A percentile compares a stretch with the other conserved stretches of the same genome.
phyloP scores from a whole-genome alignment of 176 grass and related monocot genomes.

The Paspalum vaginatum region DNA sequence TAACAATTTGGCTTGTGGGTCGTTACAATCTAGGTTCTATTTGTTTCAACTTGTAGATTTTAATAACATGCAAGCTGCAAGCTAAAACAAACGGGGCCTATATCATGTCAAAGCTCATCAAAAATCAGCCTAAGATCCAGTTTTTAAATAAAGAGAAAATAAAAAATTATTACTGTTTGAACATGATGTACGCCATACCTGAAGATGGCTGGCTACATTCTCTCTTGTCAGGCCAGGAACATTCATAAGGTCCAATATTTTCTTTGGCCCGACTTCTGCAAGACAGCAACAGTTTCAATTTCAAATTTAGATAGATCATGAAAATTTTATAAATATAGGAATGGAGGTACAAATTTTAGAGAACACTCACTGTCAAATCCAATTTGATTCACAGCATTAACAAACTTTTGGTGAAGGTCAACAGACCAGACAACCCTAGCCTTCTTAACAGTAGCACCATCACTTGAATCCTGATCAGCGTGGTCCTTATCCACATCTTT shows the following conservation, averaged over 20 bases:
- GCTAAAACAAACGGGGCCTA: not conserved
- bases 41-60: not conserved
- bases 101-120: not conserved
- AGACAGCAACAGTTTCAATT: constrained; percentile 36
- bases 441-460: constrained; percentile 75
- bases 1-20: not conserved
- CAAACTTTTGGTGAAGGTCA: constrained; percentile 96
- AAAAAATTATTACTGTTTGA: constrained; percentile 18
- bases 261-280: constrained; percentile 97
- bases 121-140: constrained; percentile 2
- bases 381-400: constrained; percentile 99
- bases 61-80: not conserved
- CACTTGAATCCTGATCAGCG: constrained; percentile 75
- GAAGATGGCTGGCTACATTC: constrained; percentile 99
- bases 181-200: constrained; percentile 61
- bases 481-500: constrained; percentile 81
- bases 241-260: constrained; percentile 98
- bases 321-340: constrained; percentile 16
- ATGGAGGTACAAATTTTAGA: constrained; percentile 20
- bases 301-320: constrained; percentile 28
- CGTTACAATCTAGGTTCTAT: not conserved
- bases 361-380: constrained; percentile 95
- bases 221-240: constrained; percentile 94
- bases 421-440: constrained; percentile 99
- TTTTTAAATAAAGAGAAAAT: constrained; percentile 10